These are phyloP conservation scores for Malus hybrid DNA, from an alignment of 331 rosid genomes.

Conservation along the genomic window DNA sequence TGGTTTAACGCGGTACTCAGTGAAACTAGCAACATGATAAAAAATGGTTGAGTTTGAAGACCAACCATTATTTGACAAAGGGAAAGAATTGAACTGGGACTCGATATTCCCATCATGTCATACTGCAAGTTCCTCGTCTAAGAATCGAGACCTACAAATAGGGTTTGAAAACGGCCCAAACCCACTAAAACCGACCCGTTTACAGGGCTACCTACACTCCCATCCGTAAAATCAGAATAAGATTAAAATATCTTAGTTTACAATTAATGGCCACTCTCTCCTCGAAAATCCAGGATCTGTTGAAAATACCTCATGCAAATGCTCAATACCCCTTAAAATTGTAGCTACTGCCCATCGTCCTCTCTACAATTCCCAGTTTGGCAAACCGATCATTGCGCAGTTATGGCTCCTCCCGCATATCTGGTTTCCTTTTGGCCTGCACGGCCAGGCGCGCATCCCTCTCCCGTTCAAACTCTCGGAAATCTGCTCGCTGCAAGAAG, in stretches of 20 bases:
- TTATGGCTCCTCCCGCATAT: constrained; percentile 73
- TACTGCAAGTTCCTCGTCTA: neutral
- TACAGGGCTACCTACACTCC: no score
- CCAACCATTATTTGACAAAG: neutral
- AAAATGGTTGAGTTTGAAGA: no score
- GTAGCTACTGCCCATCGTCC: neutral
- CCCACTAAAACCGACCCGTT: no score
- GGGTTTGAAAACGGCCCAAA: no score
- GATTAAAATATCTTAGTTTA: neutral
- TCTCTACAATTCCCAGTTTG: neutral
- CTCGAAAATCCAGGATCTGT: neutral
- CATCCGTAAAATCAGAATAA: neutral
- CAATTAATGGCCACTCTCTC: constrained; percentile 5
- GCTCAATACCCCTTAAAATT: constrained; percentile 11
- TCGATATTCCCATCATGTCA: neutral
- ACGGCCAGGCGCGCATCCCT: constrained; percentile 84
- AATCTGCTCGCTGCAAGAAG: constrained; percentile 90
- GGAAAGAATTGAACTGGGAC: neutral
- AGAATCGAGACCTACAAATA: neutral
- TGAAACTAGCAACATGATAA: neutral
- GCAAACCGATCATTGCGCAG: no score
- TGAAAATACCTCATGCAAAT: constrained; percentile 15
- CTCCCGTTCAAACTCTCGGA: constrained; percentile 93
- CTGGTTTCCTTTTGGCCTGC: constrained; percentile 77
- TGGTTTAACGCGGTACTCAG: neutral